These are phyloP conservation scores for Trypanosomatidae sp. DNA, from an alignment of 208 protist genomes.

Conservation along the genomic window DNA sequence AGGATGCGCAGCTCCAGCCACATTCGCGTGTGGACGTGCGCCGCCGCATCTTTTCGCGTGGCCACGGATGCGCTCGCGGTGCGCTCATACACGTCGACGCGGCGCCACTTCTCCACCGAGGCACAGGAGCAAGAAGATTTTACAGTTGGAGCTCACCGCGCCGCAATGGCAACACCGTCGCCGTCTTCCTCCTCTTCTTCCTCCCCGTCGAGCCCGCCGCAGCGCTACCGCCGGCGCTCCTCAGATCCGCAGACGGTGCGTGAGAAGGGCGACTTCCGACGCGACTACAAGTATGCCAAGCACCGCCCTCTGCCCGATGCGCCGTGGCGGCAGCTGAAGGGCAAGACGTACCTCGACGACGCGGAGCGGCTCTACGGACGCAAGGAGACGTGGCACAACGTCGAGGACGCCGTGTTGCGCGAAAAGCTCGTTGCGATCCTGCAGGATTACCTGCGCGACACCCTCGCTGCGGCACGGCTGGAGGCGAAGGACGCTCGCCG, in stretches of 20 bases:
- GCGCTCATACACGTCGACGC: too few species aligned
- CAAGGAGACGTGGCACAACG: conserved; percentile 77
- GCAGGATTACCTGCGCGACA: conserved; percentile 82
- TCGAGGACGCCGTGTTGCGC: conserved; percentile 56
- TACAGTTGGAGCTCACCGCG: too few species aligned
- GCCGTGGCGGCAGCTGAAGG: conserved; percentile 73
- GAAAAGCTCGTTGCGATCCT: conserved; percentile 81
- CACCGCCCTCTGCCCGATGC: conserved; percentile 66
- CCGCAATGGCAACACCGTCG: too few species aligned
- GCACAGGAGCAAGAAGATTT: too few species aligned
- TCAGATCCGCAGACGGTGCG: conserved; percentile 76
- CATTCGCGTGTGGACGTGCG: too few species aligned
- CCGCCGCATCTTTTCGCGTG: too few species aligned
- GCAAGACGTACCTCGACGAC: conserved; percentile 86
- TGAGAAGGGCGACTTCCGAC: conserved; percentile 70
- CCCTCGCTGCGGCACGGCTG: conserved; percentile 52
- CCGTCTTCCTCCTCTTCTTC: neutral
- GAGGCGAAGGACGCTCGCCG: conserved; percentile 62
- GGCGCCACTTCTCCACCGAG: too few species aligned
- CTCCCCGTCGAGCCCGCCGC: neutral
- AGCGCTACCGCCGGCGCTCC: conserved; percentile 57
- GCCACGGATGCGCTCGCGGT: too few species aligned
- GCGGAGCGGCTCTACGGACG: conserved; percentile 87
- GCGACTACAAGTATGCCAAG: conserved; percentile 76
- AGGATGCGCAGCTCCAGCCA: too few species aligned